Percentiles rank a stretch among this genome's conserved stretches.
Evolutionary conservation across 805 yeast species (phyloP).

Genomic region (Pichia membranifaciens): DNA sequence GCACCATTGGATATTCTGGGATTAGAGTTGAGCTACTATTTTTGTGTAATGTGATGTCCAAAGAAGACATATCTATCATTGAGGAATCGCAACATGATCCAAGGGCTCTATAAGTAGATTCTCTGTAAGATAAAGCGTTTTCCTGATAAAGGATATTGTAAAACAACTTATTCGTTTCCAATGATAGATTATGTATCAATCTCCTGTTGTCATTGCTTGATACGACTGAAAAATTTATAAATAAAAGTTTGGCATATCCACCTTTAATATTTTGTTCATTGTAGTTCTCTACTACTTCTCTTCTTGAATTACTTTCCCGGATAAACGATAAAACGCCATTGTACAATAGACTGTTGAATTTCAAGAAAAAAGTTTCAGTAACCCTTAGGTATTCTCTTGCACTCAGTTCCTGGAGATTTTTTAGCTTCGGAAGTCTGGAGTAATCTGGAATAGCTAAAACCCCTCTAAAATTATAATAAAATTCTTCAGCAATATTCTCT

Average conservation of each 20-base stretch:
- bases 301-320: conserved; percentile 26
- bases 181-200: conserved; percentile 19
- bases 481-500: conserved; percentile 46
- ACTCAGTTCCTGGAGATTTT: conserved; percentile 24
- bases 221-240: conserved; percentile 27
- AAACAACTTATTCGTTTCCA: conserved; percentile 18
- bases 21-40: conserved; percentile 8
- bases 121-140: conserved; percentile 8
- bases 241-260: conserved; percentile 27
- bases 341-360: conserved; percentile 22
- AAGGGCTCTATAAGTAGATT: conserved; percentile 11
- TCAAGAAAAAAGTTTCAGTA: conserved; percentile 24
- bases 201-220: conserved; percentile 20
- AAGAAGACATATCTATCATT: conserved; percentile 24
- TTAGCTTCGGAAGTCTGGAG: conserved; percentile 30
- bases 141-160: conserved; percentile 21
- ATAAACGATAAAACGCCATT: conserved; percentile 28
- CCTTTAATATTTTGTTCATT: conserved; percentile 21
- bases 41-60: conserved; percentile 19
- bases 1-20: neutral
- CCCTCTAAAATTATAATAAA: conserved; percentile 52
- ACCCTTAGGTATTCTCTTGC: conserved; percentile 25
- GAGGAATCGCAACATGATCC: conserved; percentile 7
- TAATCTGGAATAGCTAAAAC: conserved; percentile 64
- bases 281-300: conserved; percentile 18